A percentile compares a stretch with the other conserved stretches of the same genome.
These are phyloP conservation scores for Lunasporangiospora selenospora DNA, from an alignment of 192 early-diverging fungal species.

Conservation along the genomic window DNA sequence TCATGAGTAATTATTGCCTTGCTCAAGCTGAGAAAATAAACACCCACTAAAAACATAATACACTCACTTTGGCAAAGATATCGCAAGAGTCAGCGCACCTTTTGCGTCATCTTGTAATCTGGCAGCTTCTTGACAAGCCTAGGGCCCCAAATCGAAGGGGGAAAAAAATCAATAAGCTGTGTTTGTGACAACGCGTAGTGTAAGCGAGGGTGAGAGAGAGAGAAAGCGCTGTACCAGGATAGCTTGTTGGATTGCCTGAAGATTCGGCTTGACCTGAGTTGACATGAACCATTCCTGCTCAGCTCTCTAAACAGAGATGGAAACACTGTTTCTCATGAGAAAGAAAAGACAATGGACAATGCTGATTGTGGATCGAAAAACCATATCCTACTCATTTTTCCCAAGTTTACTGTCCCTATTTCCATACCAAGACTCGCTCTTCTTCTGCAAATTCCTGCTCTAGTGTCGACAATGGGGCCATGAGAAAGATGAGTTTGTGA, in stretches of 20 bases:
- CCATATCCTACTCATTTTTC: too few species aligned
- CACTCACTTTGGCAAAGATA: slow-evolving; percentile 33
- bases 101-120: slow-evolving; percentile 41
- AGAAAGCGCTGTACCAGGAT: not conserved
- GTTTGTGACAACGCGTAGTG: not conserved
- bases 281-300: slow-evolving; percentile 46
- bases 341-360: not conserved
- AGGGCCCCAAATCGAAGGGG: not conserved
- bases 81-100: slow-evolving; percentile 32
- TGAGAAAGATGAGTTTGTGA: not conserved
- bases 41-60: too few species aligned
- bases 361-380: not conserved
- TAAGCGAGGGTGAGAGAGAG: not conserved
- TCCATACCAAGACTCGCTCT: slow-evolving; percentile 24
- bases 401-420: too few species aligned
- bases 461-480: slow-evolving; percentile 9
- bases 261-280: slow-evolving; percentile 29
- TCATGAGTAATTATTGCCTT: too few species aligned
- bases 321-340: not conserved
- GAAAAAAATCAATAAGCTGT: not conserved
- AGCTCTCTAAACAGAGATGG: slow-evolving; percentile 2
- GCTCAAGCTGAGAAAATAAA: too few species aligned
- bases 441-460: slow-evolving; percentile 38
- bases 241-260: slow-evolving; percentile 30
- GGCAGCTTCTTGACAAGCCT: slow-evolving; percentile 42